Evolutionary conservation across 2,329 filamentous ascomycete species (phyloP).

Genomic region (Trichoderma atrobrunneum): DNA sequence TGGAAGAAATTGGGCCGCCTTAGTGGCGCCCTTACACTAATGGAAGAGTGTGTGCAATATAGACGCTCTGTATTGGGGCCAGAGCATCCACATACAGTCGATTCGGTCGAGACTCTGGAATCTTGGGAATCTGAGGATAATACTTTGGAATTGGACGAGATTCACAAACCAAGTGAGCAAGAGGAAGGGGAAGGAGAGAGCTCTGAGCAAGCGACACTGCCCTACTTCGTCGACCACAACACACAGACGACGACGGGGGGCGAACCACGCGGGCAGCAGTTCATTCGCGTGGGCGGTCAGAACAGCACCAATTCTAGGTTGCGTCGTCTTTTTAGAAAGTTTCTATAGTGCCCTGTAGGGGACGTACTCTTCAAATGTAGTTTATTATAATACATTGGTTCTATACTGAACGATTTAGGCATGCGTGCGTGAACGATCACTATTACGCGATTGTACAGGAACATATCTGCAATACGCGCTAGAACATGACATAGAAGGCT

Average conservation of each 20-base stretch:
- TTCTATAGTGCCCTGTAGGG: too few species aligned
- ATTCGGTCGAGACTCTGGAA: rapidly evolving
- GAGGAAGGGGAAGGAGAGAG: conserved; percentile 57
- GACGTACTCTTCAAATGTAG: too few species aligned
- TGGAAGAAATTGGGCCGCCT: background rate
- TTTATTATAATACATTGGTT: too few species aligned
- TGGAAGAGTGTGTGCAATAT: background rate
- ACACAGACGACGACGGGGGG: too few species aligned
- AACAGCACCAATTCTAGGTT: too few species aligned
- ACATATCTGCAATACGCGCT: background rate
- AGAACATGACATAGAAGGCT: background rate
- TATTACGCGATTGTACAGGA: background rate
- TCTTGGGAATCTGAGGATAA: background rate
- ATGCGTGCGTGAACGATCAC: background rate
- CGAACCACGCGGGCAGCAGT: too few species aligned
- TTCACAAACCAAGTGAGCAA: conserved; percentile 59
- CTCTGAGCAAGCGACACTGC: too few species aligned
- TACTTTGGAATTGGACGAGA: background rate
- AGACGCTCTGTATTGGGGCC: background rate
- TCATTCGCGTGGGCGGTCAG: too few species aligned
- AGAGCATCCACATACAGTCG: background rate
- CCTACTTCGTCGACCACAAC: background rate
- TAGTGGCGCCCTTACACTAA: background rate
- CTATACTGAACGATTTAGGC: background rate
- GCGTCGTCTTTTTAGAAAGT: too few species aligned